These are phyloP conservation scores for Neofusicoccum sp. DNA, from an alignment of 2,329 filamentous ascomycete species.

Conservation along the genomic window DNA sequence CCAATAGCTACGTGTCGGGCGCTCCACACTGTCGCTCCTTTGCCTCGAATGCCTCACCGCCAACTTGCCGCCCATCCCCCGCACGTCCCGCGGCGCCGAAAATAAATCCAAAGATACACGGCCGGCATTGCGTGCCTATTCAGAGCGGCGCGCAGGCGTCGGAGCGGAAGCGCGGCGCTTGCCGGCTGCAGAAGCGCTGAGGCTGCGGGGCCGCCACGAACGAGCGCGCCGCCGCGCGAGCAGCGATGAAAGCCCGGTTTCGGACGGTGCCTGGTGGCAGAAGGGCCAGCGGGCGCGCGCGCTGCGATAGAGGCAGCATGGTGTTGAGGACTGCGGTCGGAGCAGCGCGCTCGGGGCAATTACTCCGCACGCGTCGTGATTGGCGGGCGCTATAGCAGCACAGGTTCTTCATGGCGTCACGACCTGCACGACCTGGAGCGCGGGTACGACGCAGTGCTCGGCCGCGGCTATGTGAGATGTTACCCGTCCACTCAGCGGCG, in stretches of 20 bases:
- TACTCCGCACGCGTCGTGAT: conserved; percentile 2
- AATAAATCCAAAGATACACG: neutral
- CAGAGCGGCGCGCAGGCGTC: neutral
- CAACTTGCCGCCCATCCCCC: conserved; percentile 9
- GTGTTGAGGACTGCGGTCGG: conserved; percentile 11
- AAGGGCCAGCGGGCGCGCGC: neutral
- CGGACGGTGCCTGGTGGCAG: neutral
- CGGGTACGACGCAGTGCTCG: neutral
- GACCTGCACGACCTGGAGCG: neutral
- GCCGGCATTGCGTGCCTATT: neutral
- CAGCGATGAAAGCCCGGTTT: too few species aligned
- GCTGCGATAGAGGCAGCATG: neutral
- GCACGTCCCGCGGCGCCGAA: neutral
- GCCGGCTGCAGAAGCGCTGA: neutral
- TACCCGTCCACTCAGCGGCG: conserved; percentile 5
- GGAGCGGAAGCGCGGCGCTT: neutral
- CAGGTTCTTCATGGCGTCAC: neutral
- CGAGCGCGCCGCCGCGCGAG: neutral
- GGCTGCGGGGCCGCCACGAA: neutral
- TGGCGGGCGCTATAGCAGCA: neutral
- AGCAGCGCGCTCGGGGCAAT: conserved; percentile 4
- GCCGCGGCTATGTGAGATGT: neutral
- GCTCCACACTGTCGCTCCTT: conserved; percentile 9
- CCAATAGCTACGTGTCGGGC: conserved; percentile 15
- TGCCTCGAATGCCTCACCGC: conserved; percentile 1